Base-by-base conservation (phyloP, 139 green algal species). In the Ettlia oleoabundans region DNA sequence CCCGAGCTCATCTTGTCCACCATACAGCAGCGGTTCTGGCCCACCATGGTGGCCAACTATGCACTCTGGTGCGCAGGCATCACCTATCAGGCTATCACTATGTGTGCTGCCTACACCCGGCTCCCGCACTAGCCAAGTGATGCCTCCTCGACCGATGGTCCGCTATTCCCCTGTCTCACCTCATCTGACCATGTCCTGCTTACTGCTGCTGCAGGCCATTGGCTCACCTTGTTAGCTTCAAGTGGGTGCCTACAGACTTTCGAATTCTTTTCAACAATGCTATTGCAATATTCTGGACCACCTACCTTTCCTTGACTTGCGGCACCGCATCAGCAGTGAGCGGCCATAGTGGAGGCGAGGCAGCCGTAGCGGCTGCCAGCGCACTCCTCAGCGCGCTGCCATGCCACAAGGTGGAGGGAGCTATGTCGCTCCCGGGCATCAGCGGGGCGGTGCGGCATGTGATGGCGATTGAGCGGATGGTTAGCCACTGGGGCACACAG, bases 251-350 rank as follows among this genome's bases (percentile, higher is more conserved):
- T 26, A 85, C 85, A 4, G 72, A 93, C 61, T 92, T 94, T 43
- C 86, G 94, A 33, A 95, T 97, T 58, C 86, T 97, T 38, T 97
- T 95, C 88, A 92, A 96, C 80, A 97, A 97, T 74, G 64, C 90
- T 6, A 83, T 96, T 8, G 42, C 79, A 22, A 78, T 88, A 26
- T 28, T 41, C 76, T 82, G 76, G 83, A 87, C 64, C 21, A 84
- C 83, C 26, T 87, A 69, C 32, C 68, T 85, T 0, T 85, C 68
- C 47, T 87, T 68, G 51, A 66, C 76, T 1, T 87, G 82, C 51
- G 82, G 74, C 37, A 21, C 47, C 8, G 10, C 37, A 28, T 40
- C 51, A 2, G 76, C 38, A 22, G 9, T 26, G 21, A 51, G n/a
- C n/a, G n/a, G 42, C 33, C 53, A 76, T 18, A 47, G 53, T 52